phyloP scores from a whole-genome alignment of 1,284 basidiomycete species.

The Filobasidium uniguttulatum region DNA sequence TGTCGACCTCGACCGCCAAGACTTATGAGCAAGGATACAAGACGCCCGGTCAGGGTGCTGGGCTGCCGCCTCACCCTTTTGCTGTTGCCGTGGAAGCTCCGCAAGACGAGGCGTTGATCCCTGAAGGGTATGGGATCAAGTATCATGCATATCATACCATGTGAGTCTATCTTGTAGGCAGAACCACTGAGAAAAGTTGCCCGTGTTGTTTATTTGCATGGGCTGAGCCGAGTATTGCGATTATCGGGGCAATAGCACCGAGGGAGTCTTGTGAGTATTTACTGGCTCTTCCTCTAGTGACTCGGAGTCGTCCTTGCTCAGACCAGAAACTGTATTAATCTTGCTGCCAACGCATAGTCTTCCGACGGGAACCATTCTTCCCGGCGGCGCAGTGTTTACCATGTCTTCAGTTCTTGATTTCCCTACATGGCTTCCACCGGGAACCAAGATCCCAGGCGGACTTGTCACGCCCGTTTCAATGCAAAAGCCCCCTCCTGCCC shows the following conservation, averaged over 20 bases:
- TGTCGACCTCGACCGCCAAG: slow-evolving; percentile 10
- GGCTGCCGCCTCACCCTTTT: slow-evolving; percentile 13
- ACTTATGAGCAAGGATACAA: slow-evolving; percentile 7
- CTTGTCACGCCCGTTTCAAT: slow-evolving; percentile 15
- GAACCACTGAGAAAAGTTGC: neutral
- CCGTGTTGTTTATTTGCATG: neutral
- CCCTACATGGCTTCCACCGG: slow-evolving; percentile 15
- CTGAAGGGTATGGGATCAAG: slow-evolving; percentile 16
- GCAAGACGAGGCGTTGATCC: slow-evolving; percentile 12
- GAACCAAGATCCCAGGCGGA: slow-evolving; percentile 16
- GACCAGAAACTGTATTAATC: neutral
- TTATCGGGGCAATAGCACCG: slow-evolving; percentile 8
- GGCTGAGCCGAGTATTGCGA: too few relatives aligned
- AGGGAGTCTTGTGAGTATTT: slow-evolving; percentile 16
- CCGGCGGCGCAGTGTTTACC: slow-evolving; percentile 15
- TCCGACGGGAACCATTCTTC: slow-evolving; percentile 9
- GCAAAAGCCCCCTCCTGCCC: neutral
- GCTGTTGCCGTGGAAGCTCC: slow-evolving; percentile 13
- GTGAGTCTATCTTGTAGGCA: neutral
- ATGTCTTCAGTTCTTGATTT: slow-evolving; percentile 15
- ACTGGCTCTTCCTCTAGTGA: neutral
- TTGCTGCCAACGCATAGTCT: too few relatives aligned
- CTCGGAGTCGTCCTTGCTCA: neutral
- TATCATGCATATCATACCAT: slow-evolving; percentile 16
- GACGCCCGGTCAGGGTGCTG: slow-evolving; percentile 9